phyloP scores from a whole-genome alignment of 2,329 filamentous ascomycete species.

The Penicillium sp. region DNA sequence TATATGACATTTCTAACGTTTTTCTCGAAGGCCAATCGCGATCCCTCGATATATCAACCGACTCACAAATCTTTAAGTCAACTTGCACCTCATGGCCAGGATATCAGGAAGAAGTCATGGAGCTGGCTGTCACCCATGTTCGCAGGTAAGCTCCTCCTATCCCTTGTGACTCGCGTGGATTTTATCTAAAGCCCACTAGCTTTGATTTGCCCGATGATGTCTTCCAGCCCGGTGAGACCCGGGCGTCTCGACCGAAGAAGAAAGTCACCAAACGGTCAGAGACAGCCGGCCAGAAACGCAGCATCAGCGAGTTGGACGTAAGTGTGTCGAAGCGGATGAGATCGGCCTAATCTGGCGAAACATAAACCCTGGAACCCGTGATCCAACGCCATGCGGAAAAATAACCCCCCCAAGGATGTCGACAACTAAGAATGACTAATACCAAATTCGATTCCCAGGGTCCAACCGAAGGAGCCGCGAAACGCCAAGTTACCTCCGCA shows the following conservation, averaged over 20 bases:
- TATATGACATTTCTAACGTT: conserved; percentile 29
- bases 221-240: conserved; percentile 74
- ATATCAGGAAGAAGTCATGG: conserved; percentile 72
- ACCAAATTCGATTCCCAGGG: conserved; percentile 25
- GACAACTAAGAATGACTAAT: conserved; percentile 32
- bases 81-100: conserved; percentile 72
- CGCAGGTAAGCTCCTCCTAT: conserved; percentile 65
- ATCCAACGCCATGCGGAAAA: conserved; percentile 13
- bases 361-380: conserved; percentile 22
- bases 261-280: conserved; percentile 43
- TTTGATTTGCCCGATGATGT: conserved; percentile 86
- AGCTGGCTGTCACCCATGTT: conserved; percentile 76
- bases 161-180: background rate
- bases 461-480: conserved; percentile 27
- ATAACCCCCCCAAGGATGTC: conserved; percentile 13
- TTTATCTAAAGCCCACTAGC: conserved; percentile 47
- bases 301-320: conserved; percentile 43
- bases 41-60: conserved; percentile 60
- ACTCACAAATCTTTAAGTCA: conserved; percentile 84
- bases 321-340: conserved; percentile 31
- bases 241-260: conserved; percentile 59
- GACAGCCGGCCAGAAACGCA: conserved; percentile 36
- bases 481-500: conserved; percentile 33
- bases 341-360: conserved; percentile 22
- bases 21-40: conserved; percentile 40